A percentile compares a stretch with the other conserved stretches of the same genome.
phyloP scores from a whole-genome alignment of 2,329 filamentous ascomycete genomes.

The Fusarium fracticaudum region DNA sequence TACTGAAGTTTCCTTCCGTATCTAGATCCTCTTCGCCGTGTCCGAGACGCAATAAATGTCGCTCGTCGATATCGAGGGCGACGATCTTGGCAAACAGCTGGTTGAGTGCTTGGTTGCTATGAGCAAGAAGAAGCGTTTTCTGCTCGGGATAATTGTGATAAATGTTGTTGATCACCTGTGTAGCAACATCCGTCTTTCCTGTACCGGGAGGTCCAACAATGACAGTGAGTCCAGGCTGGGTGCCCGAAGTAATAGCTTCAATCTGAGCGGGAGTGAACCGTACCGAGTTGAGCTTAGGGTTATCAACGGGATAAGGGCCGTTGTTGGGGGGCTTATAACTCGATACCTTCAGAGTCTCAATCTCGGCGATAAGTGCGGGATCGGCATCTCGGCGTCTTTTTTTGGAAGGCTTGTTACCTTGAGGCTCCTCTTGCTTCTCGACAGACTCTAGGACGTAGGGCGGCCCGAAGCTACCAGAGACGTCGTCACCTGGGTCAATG shows the following conservation, averaged over 20 bases:
- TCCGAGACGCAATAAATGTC: constrained; percentile 89
- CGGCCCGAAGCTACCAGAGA: constrained; percentile 79
- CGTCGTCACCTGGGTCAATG: constrained; percentile 79
- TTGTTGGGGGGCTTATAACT: constrained; percentile 90
- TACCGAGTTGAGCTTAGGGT: constrained; percentile 81
- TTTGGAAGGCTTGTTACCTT: constrained; percentile 73
- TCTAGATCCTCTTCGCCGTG: constrained; percentile 96
- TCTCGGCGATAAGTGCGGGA: constrained; percentile 67
- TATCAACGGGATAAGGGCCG: constrained; percentile 88
- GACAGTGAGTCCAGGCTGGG: constrained; percentile 91
- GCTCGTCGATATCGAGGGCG: constrained; percentile 93
- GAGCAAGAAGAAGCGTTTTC: constrained; percentile 89
- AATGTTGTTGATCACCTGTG: constrained; percentile 98
- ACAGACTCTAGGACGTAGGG: constrained; percentile 84
- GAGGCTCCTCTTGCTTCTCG: constrained; percentile 62
- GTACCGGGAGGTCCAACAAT: constrained; percentile 96
- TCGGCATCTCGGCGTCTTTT: constrained; percentile 87
- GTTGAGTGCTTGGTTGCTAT: constrained; percentile 97
- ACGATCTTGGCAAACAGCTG: constrained; percentile 98
- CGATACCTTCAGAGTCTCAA: constrained; percentile 80
- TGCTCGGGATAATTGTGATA: constrained; percentile 98
- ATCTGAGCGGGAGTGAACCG: constrained; percentile 92
- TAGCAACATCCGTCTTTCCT: constrained; percentile 98
- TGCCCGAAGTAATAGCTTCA: constrained; percentile 92
- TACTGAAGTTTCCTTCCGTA: constrained; percentile 88